Percentiles rank a stretch among this genome's conserved stretches.
phyloP scores from a whole-genome alignment of 768 basidiomycete species.

The Naganishia friedmannii region DNA sequence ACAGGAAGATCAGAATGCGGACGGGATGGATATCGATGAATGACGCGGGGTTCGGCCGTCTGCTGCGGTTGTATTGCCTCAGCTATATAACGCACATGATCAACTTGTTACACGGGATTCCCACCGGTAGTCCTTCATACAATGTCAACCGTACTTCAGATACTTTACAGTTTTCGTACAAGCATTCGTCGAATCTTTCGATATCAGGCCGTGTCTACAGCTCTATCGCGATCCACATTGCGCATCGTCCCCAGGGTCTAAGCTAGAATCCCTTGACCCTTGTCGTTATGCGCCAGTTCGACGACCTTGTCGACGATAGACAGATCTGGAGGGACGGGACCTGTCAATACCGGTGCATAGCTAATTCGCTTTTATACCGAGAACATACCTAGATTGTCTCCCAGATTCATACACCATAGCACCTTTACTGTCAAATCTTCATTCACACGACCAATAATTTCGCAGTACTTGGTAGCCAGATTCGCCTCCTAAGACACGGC shows the following conservation, averaged over 20 bases:
- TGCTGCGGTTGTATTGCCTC: not conserved
- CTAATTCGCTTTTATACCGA: not conserved
- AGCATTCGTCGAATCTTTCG: not conserved
- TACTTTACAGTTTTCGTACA: not conserved
- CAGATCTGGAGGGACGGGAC: slow-evolving; percentile 1
- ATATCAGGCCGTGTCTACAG: not conserved
- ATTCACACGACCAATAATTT: slow-evolving; percentile 65
- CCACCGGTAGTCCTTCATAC: not conserved
- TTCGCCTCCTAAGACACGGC: slow-evolving; percentile 39
- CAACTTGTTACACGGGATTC: not conserved
- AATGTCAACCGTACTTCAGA: not conserved
- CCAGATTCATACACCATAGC: slow-evolving; percentile 59
- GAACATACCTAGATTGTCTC: slow-evolving; percentile 62
- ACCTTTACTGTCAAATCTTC: slow-evolving; percentile 62
- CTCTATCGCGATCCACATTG: not conserved
- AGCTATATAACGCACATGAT: not conserved
- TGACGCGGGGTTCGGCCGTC: not conserved
- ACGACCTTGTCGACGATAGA: slow-evolving; percentile 21
- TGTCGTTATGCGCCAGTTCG: not conserved
- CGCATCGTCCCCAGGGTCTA: not conserved
- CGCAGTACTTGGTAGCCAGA: slow-evolving; percentile 61
- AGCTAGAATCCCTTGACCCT: slow-evolving; percentile 18
- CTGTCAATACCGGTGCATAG: not conserved
- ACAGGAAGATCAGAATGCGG: not conserved
- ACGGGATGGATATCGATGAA: slow-evolving; percentile 6